phyloP scores from a whole-genome alignment of 345 rosid genomes.

The Schrenkiella parvula region DNA sequence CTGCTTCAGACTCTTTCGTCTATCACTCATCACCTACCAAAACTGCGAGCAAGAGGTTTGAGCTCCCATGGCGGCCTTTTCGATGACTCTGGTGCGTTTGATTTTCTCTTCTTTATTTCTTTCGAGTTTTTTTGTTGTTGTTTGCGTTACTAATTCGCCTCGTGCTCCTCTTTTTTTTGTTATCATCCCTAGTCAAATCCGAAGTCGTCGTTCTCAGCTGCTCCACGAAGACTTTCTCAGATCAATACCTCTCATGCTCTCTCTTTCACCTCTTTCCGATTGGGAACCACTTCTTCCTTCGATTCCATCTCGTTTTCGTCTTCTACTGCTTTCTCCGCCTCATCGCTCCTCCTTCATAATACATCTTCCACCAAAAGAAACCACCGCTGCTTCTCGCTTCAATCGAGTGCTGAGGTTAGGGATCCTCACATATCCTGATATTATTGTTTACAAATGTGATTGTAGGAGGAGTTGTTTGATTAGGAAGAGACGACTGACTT shows the following conservation, averaged over 20 bases:
- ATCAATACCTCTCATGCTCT: slow-evolving; percentile 27
- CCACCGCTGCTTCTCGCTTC: slow-evolving; percentile 38
- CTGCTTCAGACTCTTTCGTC: neutral
- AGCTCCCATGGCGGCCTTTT: slow-evolving; percentile 54
- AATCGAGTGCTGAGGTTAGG: slow-evolving; percentile 72
- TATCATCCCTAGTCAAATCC: slow-evolving; percentile 48
- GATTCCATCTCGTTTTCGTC: slow-evolving; percentile 32
- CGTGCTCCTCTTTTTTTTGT: neutral
- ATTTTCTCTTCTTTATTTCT: neutral
- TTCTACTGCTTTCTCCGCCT: slow-evolving; percentile 37
- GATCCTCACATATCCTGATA: neutral
- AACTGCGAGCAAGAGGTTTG: slow-evolving; percentile 35
- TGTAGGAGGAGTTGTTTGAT: neutral
- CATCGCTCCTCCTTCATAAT: slow-evolving; percentile 35
- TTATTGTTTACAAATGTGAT: neutral
- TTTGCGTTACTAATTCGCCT: neutral
- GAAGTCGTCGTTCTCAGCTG: slow-evolving; percentile 41
- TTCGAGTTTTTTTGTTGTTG: neutral
- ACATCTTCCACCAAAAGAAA: slow-evolving; percentile 35
- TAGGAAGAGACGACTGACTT: neutral
- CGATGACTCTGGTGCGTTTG: slow-evolving; percentile 47
- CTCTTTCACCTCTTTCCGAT: slow-evolving; percentile 30
- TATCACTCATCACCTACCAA: slow-evolving; percentile 45
- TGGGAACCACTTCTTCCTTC: slow-evolving; percentile 26
- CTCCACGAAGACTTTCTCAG: slow-evolving; percentile 35